phyloP scores from a whole-genome alignment of 2,329 filamentous ascomycete species.

The Talaromyces sp. region DNA sequence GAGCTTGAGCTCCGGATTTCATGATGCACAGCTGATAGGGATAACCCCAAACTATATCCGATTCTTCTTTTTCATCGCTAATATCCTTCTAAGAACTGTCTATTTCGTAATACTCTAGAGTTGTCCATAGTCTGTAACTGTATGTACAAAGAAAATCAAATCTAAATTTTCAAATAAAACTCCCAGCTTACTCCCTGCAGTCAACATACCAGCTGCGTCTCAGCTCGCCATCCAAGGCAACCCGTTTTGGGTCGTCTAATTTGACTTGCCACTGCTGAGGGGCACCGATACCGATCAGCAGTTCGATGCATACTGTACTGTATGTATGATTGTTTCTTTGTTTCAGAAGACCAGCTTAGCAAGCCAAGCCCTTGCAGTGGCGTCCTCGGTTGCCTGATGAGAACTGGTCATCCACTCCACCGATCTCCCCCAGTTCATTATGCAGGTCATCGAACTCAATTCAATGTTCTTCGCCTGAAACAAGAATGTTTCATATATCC shows the following conservation, averaged over 20 bases:
- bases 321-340: background rate
- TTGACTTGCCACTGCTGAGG: conserved; percentile 21
- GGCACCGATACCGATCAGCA: no score
- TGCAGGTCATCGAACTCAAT: conserved; percentile 2
- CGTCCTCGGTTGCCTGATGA: background rate
- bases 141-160: no score
- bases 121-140: no score
- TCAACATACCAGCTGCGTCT: conserved; percentile 17
- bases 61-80: no score
- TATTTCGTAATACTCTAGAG: no score
- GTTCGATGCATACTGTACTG: background rate
- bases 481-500: background rate
- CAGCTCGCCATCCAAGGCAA: conserved; percentile 12
- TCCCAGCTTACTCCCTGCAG: conserved; percentile 3
- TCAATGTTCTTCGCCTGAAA: background rate
- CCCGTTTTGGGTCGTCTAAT: background rate
- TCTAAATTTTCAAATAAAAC: no score
- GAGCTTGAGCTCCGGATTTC: no score
- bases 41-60: no score
- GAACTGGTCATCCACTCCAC: background rate
- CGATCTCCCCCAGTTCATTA: background rate
- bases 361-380: background rate
- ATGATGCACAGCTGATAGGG: no score
- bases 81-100: no score
- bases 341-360: background rate